phyloP scores from a whole-genome alignment of 192 early-diverging fungal genomes.

The Rhizophagus prolifer region DNA sequence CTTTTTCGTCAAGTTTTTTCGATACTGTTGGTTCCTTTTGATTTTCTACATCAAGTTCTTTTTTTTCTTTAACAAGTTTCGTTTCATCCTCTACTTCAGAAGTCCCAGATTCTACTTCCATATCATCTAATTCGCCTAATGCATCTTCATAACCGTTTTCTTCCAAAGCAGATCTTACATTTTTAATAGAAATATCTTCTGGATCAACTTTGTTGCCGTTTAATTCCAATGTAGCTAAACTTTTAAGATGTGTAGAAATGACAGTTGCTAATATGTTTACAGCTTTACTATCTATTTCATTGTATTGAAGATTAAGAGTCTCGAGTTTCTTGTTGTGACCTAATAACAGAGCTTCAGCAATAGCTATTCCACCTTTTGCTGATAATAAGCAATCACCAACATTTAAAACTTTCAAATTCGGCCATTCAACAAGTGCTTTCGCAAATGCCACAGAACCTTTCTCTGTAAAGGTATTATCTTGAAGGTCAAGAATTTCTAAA shows the following conservation, averaged over 20 bases:
- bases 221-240: constrained; percentile 70
- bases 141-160: constrained; percentile 73
- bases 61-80: neutral
- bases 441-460: constrained; percentile 80
- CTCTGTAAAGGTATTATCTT: constrained; percentile 96
- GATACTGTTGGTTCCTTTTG: neutral
- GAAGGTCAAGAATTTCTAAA: constrained; percentile 81
- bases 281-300: constrained; percentile 83
- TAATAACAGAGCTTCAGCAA: constrained; percentile 66
- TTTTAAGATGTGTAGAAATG: constrained; percentile 62
- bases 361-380: constrained; percentile 62
- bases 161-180: constrained; percentile 67
- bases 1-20: constrained; percentile 40
- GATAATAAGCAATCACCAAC: constrained; percentile 89
- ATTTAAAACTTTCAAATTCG: constrained; percentile 75
- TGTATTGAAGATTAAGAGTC: constrained; percentile 76
- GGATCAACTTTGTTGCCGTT: constrained; percentile 92
- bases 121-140: constrained; percentile 93
- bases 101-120: constrained; percentile 87
- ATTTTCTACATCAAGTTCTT: neutral
- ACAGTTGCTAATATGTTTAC: constrained; percentile 65
- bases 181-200: constrained; percentile 74
- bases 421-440: constrained; percentile 73
- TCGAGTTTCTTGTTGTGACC: constrained; percentile 57
- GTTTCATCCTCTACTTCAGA: no score